phyloP scores from a whole-genome alignment of 2,329 filamentous ascomycete species.

The Penicillium sp. region DNA sequence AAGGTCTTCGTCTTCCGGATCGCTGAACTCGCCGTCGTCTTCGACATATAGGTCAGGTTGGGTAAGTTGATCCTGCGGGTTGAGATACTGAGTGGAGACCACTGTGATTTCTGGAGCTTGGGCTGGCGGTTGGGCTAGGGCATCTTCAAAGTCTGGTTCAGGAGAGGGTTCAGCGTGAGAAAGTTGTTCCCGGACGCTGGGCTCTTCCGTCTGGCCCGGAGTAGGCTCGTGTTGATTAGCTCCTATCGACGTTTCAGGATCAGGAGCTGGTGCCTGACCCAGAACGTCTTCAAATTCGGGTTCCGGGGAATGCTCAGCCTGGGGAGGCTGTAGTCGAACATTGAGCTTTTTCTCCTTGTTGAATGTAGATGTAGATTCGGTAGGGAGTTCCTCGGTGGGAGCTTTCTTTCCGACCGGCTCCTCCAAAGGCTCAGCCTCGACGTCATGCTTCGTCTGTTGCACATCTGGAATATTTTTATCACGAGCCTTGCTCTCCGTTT shows the following conservation, averaged over 20 bases:
- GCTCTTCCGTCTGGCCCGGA: not conserved
- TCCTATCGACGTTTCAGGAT: not conserved
- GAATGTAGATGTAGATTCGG: not conserved
- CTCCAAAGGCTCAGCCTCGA: not conserved
- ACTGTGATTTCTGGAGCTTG: constrained; percentile 7
- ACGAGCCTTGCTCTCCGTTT: not conserved
- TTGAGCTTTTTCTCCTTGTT: not conserved
- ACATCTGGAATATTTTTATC: not conserved
- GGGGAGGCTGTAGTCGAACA: not conserved
- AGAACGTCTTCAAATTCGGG: not conserved
- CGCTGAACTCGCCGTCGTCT: constrained; percentile 67
- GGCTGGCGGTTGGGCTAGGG: constrained; percentile 32
- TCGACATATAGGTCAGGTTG: constrained; percentile 32
- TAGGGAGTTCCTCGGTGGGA: constrained; percentile 12
- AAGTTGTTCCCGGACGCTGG: not conserved
- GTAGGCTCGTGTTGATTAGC: not conserved
- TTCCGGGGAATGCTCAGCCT: not conserved
- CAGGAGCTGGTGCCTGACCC: not conserved
- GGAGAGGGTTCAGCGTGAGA: constrained; percentile 36
- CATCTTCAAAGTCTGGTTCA: constrained; percentile 54
- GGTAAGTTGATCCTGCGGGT: constrained; percentile 11
- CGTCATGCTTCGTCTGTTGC: not conserved
- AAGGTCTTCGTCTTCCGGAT: constrained; percentile 89
- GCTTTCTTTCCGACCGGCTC: not conserved
- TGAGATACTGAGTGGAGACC: constrained; percentile 25